These are phyloP conservation scores for Periconia digitata DNA, from an alignment of 2,329 filamentous ascomycete genomes.

Conservation along the genomic window DNA sequence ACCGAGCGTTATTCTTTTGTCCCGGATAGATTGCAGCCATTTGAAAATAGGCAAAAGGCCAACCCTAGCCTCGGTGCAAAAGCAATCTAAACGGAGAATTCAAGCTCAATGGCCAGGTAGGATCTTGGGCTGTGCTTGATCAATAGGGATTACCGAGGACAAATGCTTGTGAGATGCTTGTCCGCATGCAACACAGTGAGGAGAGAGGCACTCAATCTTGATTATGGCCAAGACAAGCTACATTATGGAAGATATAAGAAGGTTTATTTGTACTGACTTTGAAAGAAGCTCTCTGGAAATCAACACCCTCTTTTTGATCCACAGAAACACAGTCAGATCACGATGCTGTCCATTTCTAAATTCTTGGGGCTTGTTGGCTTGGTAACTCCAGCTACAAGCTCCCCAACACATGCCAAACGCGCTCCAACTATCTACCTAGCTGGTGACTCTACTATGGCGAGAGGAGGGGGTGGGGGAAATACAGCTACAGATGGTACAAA, in stretches of 20 bases:
- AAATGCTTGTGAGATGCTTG: neutral
- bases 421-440: conserved; percentile 56
- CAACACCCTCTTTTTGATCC: no score
- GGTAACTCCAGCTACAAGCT: conserved; percentile 21
- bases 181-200: neutral
- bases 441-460: conserved; percentile 65
- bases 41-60: neutral
- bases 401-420: conserved; percentile 29
- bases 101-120: neutral
- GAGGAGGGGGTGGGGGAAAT: conserved; percentile 44
- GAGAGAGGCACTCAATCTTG: neutral
- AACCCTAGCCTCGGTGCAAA: neutral
- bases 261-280: no score
- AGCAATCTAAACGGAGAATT: conserved; percentile 1
- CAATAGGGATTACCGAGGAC: neutral
- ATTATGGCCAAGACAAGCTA: neutral
- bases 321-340: no score
- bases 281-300: no score
- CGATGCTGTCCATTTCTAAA: conserved; percentile 21
- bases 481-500: conserved; percentile 34
- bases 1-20: neutral
- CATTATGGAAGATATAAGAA: neutral
- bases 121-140: neutral
- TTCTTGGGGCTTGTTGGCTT: conserved; percentile 23
- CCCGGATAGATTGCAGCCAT: conserved; percentile 2